Percentiles rank a stretch among this genome's conserved stretches.
Evolutionary conservation across 192 early-diverging fungal genomes (phyloP).

Genomic region (Coemansia sp.): DNA sequence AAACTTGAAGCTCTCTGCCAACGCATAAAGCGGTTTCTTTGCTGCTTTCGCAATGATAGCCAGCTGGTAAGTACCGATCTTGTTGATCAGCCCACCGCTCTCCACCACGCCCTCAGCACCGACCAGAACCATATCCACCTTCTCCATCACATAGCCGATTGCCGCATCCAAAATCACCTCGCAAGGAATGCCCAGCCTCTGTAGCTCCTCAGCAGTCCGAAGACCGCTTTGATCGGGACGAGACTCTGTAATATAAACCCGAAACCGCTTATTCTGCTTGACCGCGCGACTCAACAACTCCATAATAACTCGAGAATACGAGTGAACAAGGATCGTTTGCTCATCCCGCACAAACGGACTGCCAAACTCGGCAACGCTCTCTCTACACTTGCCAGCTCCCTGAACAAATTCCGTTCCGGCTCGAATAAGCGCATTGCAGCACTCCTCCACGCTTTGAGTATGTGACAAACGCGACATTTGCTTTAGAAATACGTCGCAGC

Average conservation of each 20-base stretch:
- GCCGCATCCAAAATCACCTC: slow-evolving; percentile 87
- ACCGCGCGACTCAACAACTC: slow-evolving; percentile 70
- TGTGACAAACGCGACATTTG: slow-evolving; percentile 31
- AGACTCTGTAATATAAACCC: slow-evolving; percentile 90
- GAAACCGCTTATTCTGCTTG: slow-evolving; percentile 77
- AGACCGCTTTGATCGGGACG: slow-evolving; percentile 63
- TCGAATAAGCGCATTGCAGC: slow-evolving; percentile 64
- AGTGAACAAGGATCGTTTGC: slow-evolving; percentile 86
- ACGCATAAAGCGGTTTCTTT: slow-evolving; percentile 90
- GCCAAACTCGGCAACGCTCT: slow-evolving; percentile 74
- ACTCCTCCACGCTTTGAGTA: slow-evolving; percentile 67
- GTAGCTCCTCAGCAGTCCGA: slow-evolving; percentile 66
- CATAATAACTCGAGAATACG: slow-evolving; percentile 94
- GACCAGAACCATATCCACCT: slow-evolving; percentile 94
- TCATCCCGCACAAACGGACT: slow-evolving; percentile 79
- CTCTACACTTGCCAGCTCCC: slow-evolving; percentile 67
- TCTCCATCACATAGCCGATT: slow-evolving; percentile 90
- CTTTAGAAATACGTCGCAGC: slow-evolving; percentile 79
- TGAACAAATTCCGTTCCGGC: slow-evolving; percentile 71
- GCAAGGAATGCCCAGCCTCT: slow-evolving; percentile 73
- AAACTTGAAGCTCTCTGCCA: slow-evolving; percentile 97
- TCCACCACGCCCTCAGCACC: slow-evolving; percentile 98
- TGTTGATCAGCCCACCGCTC: slow-evolving; percentile 96
- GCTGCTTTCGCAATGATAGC: slow-evolving; percentile 93
- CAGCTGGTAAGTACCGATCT: slow-evolving; percentile 94